phyloP scores from a whole-genome alignment of 1,139 yeast species.

The Diutina ranongensis region DNA sequence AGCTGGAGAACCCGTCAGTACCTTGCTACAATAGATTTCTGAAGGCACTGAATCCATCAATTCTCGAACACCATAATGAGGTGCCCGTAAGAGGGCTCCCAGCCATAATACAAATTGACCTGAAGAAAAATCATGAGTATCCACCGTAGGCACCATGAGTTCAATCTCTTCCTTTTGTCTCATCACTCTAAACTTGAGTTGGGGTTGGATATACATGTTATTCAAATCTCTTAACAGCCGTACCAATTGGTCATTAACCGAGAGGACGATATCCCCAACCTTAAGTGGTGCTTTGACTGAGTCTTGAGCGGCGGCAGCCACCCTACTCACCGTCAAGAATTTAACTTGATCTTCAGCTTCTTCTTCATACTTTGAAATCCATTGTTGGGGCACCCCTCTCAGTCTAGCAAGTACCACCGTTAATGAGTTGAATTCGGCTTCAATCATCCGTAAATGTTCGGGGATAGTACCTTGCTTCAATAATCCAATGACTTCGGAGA shows the following conservation, averaged over 20 bases:
- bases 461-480: conserved; percentile 45
- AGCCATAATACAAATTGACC: conserved; percentile 59
- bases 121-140: conserved; percentile 47
- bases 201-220: conserved; percentile 35
- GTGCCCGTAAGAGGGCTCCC: conserved; percentile 28
- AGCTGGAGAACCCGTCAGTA: conserved; percentile 77
- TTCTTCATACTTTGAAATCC: conserved; percentile 63
- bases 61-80: conserved; percentile 45
- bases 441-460: conserved; percentile 50
- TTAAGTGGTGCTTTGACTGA: conserved; percentile 17
- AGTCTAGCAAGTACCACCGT: conserved; percentile 70
- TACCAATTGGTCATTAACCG: conserved; percentile 55
- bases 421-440: conserved; percentile 64
- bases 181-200: conserved; percentile 49
- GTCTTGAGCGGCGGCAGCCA: conserved; percentile 37
- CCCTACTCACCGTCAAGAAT: conserved; percentile 60
- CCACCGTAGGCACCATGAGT: conserved; percentile 51
- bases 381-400: conserved; percentile 73
- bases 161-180: conserved; percentile 32
- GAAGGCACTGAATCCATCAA: conserved; percentile 72
- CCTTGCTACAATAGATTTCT: conserved; percentile 64
- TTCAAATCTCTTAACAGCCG: conserved; percentile 59
- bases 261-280: conserved; percentile 62
- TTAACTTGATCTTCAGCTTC: conserved; percentile 52
- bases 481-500: conserved; percentile 42